Conservation (phyloP, 2,329 filamentous ascomycete species). For the Arthroderma uncinatum region DNA sequence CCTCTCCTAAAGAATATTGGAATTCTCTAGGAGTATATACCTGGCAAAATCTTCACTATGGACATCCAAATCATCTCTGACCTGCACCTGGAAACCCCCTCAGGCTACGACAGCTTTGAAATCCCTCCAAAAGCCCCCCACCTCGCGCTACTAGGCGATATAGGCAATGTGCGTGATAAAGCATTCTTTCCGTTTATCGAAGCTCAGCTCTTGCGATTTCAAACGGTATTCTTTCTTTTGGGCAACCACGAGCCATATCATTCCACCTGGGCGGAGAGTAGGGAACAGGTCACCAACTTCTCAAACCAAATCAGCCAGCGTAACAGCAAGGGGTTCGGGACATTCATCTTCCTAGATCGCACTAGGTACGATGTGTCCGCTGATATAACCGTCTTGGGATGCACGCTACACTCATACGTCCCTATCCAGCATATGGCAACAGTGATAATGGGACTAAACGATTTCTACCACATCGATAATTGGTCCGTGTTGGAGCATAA, state of each 20-base stretch:
- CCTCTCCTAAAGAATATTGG: background rate
- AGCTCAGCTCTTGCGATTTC: constrained; percentile 40
- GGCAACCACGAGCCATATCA: constrained; percentile 49
- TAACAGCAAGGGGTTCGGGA: constrained; percentile 16
- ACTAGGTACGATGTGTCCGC: constrained; percentile 29
- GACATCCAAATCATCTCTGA: constrained; percentile 41
- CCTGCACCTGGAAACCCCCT: constrained; percentile 44
- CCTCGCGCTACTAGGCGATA: constrained; percentile 48
- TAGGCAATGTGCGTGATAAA: constrained; percentile 39
- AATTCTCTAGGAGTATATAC: background rate
- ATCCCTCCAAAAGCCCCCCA: constrained; percentile 40
- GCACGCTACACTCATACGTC: constrained; percentile 42
- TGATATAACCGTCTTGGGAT: constrained; percentile 35
- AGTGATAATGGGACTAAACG: constrained; percentile 39
- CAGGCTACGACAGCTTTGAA: constrained; percentile 42
- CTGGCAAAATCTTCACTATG: background rate
- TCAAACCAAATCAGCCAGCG: constrained; percentile 16
- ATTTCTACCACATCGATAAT: constrained; percentile 40
- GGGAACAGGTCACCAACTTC: constrained; percentile 19
- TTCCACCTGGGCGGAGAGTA: constrained; percentile 21
- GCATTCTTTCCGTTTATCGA: constrained; percentile 40
- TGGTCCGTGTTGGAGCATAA: constrained; percentile 27
- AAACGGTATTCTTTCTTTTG: constrained; percentile 41
- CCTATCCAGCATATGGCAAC: constrained; percentile 26
- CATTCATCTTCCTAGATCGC: constrained; percentile 34